Evolutionary conservation across 148 eudicot species (phyloP).

Genomic region (Rhododendron williamsianum): DNA sequence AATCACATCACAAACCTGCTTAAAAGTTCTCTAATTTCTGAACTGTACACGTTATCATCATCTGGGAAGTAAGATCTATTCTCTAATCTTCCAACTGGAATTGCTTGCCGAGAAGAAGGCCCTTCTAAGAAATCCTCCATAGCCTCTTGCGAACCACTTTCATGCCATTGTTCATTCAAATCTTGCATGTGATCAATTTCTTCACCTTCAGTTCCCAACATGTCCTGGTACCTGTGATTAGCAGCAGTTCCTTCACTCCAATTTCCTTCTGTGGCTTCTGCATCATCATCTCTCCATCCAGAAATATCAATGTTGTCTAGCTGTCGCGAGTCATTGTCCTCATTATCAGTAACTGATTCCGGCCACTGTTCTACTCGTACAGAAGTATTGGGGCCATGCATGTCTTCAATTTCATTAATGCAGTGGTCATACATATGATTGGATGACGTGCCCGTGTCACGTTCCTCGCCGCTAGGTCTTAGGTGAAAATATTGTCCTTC

Average conservation of each 20-base stretch:
- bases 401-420: conserved; percentile 22
- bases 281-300: conserved; percentile 40
- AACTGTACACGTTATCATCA: conserved; percentile 51
- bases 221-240: conserved; percentile 30
- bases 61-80: conserved; percentile 42
- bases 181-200: conserved; percentile 38
- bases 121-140: conserved; percentile 38
- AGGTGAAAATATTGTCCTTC: conserved; percentile 19
- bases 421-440: conserved; percentile 19
- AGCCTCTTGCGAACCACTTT: conserved; percentile 39
- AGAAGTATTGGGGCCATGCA: conserved; percentile 22
- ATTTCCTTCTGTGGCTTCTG: conserved; percentile 19
- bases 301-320: conserved; percentile 16
- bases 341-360: conserved; percentile 27
- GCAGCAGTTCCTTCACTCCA: conserved; percentile 22
- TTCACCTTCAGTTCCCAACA: conserved; percentile 28
- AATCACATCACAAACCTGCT: conserved; percentile 51
- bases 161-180: conserved; percentile 42
- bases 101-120: conserved; percentile 37
- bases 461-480: conserved; percentile 27
- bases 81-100: conserved; percentile 44
- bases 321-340: conserved; percentile 27
- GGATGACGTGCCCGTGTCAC: conserved; percentile 14
- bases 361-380: conserved; percentile 34
- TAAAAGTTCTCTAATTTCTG: conserved; percentile 69